phyloP scores from a whole-genome alignment of 116 monocot species.

The Iris pallida region DNA sequence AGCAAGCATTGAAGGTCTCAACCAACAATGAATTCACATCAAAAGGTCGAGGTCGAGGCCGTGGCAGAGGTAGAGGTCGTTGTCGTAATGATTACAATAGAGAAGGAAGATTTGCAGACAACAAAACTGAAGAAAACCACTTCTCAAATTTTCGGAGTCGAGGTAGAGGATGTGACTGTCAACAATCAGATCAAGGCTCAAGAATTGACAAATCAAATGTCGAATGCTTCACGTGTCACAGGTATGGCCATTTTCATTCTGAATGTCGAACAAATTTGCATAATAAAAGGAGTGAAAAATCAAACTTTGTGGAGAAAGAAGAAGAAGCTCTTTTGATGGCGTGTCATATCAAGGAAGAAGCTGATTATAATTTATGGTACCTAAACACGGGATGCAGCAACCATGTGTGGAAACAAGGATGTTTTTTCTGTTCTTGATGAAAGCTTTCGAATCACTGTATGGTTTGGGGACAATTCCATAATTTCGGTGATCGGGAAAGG shows the following conservation, averaged over 20 bases:
- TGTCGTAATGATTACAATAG: too few relatives aligned
- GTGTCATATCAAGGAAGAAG: not conserved
- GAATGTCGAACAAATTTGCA: too few relatives aligned
- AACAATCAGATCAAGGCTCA: too few relatives aligned
- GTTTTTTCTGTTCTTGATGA: not conserved
- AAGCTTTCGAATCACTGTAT: not conserved
- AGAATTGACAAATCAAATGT: too few relatives aligned
- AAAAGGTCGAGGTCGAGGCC: not conserved
- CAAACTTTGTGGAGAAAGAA: not conserved
- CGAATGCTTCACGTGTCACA: too few relatives aligned
- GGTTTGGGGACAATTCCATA: conserved; percentile 5
- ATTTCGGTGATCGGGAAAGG: not conserved
- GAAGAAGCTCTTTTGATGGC: conserved; percentile 3
- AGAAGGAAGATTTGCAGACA: too few relatives aligned
- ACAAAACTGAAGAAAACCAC: too few relatives aligned
- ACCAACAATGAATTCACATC: not conserved
- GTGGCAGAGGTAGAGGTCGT: not conserved
- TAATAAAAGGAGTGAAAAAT: too few relatives aligned
- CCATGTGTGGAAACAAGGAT: conserved; percentile 1
- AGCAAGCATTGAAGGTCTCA: not conserved
- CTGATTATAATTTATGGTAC: not conserved
- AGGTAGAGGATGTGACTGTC: not conserved
- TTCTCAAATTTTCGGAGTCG: too few relatives aligned
- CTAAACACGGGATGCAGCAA: conserved; percentile 4
- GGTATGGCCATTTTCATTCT: too few relatives aligned